These are phyloP conservation scores for Rhododendron mucronatum DNA, from an alignment of 148 eudicot species.

Conservation along the genomic window DNA sequence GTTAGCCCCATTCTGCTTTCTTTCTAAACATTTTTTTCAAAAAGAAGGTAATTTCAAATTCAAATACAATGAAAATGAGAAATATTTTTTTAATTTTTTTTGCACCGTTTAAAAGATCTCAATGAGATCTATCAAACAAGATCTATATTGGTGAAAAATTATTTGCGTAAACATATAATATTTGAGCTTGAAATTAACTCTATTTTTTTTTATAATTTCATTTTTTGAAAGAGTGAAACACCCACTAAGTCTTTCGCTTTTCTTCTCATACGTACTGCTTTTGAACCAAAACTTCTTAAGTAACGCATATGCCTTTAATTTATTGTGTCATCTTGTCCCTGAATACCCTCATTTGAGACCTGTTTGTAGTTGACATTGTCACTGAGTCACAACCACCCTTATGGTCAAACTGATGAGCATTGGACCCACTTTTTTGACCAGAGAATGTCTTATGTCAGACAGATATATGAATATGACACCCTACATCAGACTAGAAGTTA, in stretches of 20 bases:
- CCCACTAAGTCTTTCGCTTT: neutral
- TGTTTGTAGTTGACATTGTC: neutral
- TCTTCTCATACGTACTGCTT: neutral
- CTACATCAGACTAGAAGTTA: neutral
- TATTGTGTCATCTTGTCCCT: neutral
- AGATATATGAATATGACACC: neutral
- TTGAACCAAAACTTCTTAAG: neutral
- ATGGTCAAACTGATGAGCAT: neutral
- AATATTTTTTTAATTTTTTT: too few relatives aligned
- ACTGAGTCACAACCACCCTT: neutral
- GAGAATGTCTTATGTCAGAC: neutral
- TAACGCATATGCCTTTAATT: conserved; percentile 1
- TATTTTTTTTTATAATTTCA: too few relatives aligned
- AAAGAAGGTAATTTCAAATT: too few relatives aligned
- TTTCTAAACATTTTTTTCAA: too few relatives aligned
- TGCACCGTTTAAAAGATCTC: too few relatives aligned
- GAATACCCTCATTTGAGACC: neutral
- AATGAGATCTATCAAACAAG: too few relatives aligned
- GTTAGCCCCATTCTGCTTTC: too few relatives aligned
- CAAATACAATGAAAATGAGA: too few relatives aligned
- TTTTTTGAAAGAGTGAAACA: too few relatives aligned
- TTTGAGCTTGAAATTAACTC: too few relatives aligned
- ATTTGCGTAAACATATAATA: too few relatives aligned
- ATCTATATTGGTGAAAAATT: too few relatives aligned
- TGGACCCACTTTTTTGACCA: conserved; percentile 7